Evolutionary conservation across 345 rosid genomes (phyloP).

Genomic region (Mallotus nudiflorus): DNA sequence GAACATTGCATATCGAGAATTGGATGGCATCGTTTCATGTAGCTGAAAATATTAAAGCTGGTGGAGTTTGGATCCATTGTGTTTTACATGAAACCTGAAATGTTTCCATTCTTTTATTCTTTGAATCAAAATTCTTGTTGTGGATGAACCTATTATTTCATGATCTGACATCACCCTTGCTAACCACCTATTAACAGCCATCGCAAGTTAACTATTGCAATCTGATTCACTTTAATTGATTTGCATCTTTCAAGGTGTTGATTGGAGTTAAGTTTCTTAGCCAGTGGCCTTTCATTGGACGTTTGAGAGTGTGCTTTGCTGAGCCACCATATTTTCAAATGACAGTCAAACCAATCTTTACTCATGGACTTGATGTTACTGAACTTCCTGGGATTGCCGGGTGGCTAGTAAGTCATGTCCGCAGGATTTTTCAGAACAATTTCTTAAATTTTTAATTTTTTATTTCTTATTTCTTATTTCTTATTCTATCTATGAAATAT

Average conservation of each 20-base stretch:
- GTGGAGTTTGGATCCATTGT: too few species aligned
- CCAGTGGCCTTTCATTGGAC: slow-evolving; percentile 86
- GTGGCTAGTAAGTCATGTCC: slow-evolving; percentile 78
- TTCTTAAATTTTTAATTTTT: slow-evolving; percentile 4
- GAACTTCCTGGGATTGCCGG: slow-evolving; percentile 95
- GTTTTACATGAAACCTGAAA: too few species aligned
- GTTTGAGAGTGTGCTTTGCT: slow-evolving; percentile 83
- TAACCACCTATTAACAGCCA: background rate
- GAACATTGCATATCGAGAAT: background rate
- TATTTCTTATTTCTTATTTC: slow-evolving; percentile 10
- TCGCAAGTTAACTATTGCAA: background rate
- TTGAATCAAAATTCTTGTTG: too few species aligned
- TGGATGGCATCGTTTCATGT: too few species aligned
- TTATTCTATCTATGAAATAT: background rate
- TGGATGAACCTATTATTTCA: too few species aligned
- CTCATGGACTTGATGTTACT: slow-evolving; percentile 80
- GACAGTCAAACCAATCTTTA: slow-evolving; percentile 77
- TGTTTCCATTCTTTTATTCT: too few species aligned
- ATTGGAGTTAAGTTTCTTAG: slow-evolving; percentile 86
- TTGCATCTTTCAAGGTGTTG: slow-evolving; percentile 50
- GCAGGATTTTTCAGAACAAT: slow-evolving; percentile 8
- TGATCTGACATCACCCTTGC: too few species aligned
- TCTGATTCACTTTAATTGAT: background rate
- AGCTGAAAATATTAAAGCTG: too few species aligned
- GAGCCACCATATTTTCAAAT: slow-evolving; percentile 97